These are phyloP conservation scores for Monilinia laxa DNA, from an alignment of 2,329 filamentous ascomycete genomes.

Conservation along the genomic window DNA sequence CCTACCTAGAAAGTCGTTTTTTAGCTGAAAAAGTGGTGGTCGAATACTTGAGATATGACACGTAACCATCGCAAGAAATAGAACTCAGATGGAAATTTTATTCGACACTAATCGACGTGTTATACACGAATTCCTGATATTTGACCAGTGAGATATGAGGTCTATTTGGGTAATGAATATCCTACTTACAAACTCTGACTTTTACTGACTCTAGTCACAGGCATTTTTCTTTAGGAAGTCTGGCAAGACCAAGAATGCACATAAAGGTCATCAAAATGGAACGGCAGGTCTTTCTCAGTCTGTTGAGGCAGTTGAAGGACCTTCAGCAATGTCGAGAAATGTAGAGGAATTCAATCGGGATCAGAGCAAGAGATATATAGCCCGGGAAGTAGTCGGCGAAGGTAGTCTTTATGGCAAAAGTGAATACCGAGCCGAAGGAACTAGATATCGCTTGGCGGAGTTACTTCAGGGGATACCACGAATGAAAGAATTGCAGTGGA, in stretches of 20 bases:
- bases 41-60: background rate
- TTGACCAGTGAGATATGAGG: background rate
- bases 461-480: slow-evolving; percentile 27
- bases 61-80: background rate
- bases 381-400: background rate
- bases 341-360: background rate
- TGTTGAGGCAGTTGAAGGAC: background rate
- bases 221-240: background rate
- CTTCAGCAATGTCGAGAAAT: background rate
- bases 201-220: background rate
- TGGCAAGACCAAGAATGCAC: background rate
- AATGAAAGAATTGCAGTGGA: slow-evolving; percentile 25
- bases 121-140: background rate
- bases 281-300: background rate
- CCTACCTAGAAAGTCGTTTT: background rate
- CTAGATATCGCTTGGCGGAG: slow-evolving; percentile 25
- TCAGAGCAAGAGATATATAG: background rate
- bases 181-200: too few species aligned
- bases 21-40: background rate
- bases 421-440: background rate
- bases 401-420: background rate
- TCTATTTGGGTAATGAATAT: background rate
- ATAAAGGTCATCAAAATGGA: background rate
- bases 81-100: background rate
- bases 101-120: background rate